Evolutionary conservation across 768 basidiomycete species (phyloP).

Genomic region (Russula sp.): DNA sequence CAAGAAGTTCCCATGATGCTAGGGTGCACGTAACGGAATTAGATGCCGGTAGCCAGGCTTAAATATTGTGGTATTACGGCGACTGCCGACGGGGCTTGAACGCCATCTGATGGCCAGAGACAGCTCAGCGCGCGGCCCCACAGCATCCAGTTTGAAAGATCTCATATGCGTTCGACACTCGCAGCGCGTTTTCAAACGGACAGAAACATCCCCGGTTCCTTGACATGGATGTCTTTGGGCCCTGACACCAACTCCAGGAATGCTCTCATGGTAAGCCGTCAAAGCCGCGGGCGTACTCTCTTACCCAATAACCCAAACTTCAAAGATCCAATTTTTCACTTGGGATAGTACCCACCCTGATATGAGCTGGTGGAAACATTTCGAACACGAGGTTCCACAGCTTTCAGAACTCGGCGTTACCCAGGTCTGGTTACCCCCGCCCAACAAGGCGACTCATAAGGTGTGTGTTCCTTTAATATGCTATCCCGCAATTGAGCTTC

Average conservation of each 20-base stretch:
- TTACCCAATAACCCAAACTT: constrained; percentile 4
- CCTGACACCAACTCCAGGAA: constrained; percentile 46
- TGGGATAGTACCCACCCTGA: constrained; percentile 59
- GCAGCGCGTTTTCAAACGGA: background rate
- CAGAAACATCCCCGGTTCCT: constrained; percentile 33
- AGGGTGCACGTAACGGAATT: constrained; percentile 38
- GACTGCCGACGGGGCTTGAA: constrained; percentile 29
- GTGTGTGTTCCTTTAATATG: constrained; percentile 31
- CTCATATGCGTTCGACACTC: constrained; percentile 1
- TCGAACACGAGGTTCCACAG: constrained; percentile 57
- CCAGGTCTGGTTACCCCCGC: constrained; percentile 79
- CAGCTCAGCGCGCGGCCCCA: background rate
- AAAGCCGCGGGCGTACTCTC: background rate
- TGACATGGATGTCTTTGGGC: constrained; percentile 57
- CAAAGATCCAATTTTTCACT: constrained; percentile 76
- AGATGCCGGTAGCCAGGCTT: constrained; percentile 24
- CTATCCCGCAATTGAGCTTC: background rate
- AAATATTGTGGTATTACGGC: constrained; percentile 14
- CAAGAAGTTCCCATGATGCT: constrained; percentile 43
- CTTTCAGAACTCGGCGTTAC: constrained; percentile 68
- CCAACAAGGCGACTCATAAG: constrained; percentile 66
- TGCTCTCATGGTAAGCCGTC: constrained; percentile 55
- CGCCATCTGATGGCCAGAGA: background rate
- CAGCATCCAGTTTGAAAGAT: background rate
- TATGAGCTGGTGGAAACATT: constrained; percentile 77